phyloP scores from a whole-genome alignment of 1,284 basidiomycete species.

The Malassezia globosa region DNA sequence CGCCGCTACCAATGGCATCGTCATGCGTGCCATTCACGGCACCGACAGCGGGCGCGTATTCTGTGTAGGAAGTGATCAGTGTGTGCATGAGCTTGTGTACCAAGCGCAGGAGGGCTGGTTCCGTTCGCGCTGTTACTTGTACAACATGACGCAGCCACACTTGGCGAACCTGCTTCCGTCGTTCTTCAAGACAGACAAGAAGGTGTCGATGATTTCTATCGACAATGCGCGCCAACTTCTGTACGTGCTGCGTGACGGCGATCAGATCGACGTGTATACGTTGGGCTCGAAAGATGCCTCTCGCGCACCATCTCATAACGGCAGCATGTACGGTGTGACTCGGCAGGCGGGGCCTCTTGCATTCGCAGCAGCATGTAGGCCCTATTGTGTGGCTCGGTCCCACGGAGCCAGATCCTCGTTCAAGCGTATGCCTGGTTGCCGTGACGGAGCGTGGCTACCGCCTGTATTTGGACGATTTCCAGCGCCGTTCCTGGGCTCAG shows the following conservation, averaged over 20 bases:
- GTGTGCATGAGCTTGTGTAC: slow-evolving; percentile 85
- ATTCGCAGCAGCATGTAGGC: slow-evolving; percentile 31
- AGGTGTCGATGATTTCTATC: slow-evolving; percentile 29
- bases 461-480: slow-evolving; percentile 41
- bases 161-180: slow-evolving; percentile 43
- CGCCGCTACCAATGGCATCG: slow-evolving; percentile 59
- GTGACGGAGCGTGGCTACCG: slow-evolving; percentile 42
- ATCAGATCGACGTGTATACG: slow-evolving; percentile 38
- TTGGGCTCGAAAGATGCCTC: slow-evolving; percentile 31
- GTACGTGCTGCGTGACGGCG: slow-evolving; percentile 36
- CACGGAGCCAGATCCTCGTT: slow-evolving; percentile 23
- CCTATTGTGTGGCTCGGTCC: slow-evolving; percentile 36
- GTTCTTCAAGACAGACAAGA: slow-evolving; percentile 54
- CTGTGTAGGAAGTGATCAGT: slow-evolving; percentile 73
- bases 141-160: slow-evolving; percentile 56
- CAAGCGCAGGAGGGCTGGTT: slow-evolving; percentile 87
- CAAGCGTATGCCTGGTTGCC: slow-evolving; percentile 33
- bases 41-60: slow-evolving; percentile 78
- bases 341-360: slow-evolving; percentile 35
- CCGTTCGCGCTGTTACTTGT: slow-evolving; percentile 61
- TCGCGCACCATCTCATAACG: slow-evolving; percentile 30
- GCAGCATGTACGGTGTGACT: slow-evolving; percentile 35
- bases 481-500: slow-evolving; percentile 23
- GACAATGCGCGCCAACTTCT: slow-evolving; percentile 35
- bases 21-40: slow-evolving; percentile 68